A percentile compares a stretch with the other conserved stretches of the same genome.
Conservation (phyloP, 495 filamentous ascomycete species). For the Aspergillus hancockii region DNA sequence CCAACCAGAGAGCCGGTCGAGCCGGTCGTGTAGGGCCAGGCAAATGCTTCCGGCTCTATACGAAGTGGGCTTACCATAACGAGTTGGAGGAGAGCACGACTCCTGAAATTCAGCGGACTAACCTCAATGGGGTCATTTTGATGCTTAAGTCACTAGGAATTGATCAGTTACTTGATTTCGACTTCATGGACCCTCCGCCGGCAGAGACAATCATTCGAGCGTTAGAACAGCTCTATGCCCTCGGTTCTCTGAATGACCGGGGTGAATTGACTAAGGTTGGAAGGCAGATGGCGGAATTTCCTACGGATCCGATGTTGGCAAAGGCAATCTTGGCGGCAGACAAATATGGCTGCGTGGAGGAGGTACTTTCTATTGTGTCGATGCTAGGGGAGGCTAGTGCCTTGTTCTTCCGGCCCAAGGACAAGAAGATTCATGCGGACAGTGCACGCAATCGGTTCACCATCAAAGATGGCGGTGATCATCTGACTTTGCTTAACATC, state of each 20-base stretch:
- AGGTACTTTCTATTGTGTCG: conserved; percentile 90
- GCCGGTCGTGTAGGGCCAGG: conserved; percentile 92
- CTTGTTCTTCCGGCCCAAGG: conserved; percentile 94
- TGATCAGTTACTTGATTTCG: conserved; percentile 90
- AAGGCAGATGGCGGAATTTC: conserved; percentile 95
- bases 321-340: conserved; percentile 90
- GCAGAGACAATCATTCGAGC: conserved; percentile 89
- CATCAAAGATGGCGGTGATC: conserved; percentile 88
- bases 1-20: conserved; percentile 88
- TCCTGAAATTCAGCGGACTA: conserved; percentile 92
- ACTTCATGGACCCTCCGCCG: conserved; percentile 94
- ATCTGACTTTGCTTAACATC: conserved; percentile 88
- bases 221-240: conserved; percentile 87
- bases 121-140: conserved; percentile 80
- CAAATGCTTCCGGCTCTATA: conserved; percentile 94
- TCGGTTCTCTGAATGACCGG: conserved; percentile 85
- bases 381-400: conserved; percentile 89
- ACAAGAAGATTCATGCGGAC: conserved; percentile 96
- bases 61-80: conserved; percentile 91
- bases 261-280: conserved; percentile 91
- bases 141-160: conserved; percentile 90
- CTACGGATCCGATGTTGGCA: conserved; percentile 90
- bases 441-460: conserved; percentile 91
- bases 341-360: conserved; percentile 86
- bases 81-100: conserved; percentile 92